Evolutionary conservation across 176 grass and related monocot species (phyloP).

Genomic region (Bothriochloa decipiens): DNA sequence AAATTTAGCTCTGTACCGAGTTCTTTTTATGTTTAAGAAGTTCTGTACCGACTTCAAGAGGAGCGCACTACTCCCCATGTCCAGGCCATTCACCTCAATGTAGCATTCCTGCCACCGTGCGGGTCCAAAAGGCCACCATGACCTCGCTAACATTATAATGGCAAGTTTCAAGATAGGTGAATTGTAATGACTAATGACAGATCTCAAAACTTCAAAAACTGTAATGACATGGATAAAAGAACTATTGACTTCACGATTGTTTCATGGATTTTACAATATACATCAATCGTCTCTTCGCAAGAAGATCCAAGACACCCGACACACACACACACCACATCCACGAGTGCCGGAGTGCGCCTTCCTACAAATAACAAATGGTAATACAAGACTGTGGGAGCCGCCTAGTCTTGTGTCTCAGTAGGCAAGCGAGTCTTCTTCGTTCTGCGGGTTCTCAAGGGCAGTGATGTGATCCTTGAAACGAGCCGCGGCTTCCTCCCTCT

Average conservation of each 20-base stretch:
- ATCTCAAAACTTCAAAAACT: no score
- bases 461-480: slow-evolving; percentile 69
- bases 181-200: no score
- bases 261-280: neutral
- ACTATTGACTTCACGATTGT: neutral
- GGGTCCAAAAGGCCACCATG: neutral
- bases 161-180: no score
- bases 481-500: slow-evolving; percentile 71
- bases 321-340: neutral
- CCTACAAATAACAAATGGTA: neutral
- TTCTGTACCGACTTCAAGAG: no score
- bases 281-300: neutral
- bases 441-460: slow-evolving; percentile 52
- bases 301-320: neutral
- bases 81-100: no score
- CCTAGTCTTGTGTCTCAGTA: slow-evolving; percentile 15
- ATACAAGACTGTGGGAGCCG: neutral
- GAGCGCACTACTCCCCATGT: no score
- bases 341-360: neutral
- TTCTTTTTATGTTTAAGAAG: no score
- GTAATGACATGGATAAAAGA: no score
- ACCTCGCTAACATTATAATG: neutral
- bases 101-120: no score
- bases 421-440: slow-evolving; percentile 59
- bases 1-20: no score